A percentile compares a stretch with the other conserved stretches of the same genome.
These are phyloP conservation scores for Coprinopsis sp. DNA, from an alignment of 768 basidiomycete genomes.

Conservation along the genomic window DNA sequence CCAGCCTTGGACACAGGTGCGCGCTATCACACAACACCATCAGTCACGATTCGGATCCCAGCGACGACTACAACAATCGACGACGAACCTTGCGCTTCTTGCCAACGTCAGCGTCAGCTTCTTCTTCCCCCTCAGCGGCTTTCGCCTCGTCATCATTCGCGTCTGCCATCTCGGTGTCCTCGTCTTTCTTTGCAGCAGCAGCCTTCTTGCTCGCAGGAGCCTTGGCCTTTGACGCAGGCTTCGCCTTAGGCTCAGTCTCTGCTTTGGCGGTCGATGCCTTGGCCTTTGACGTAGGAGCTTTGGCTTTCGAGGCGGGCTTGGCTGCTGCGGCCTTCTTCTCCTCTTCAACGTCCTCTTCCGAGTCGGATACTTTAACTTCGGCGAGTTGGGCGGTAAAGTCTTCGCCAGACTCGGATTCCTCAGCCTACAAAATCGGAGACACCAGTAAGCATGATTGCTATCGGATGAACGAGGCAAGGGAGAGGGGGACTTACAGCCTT, in stretches of 20 bases:
- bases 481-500: slow-evolving; percentile 22
- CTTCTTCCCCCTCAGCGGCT: slow-evolving; percentile 40
- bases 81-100: slow-evolving; percentile 70
- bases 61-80: slow-evolving; percentile 5
- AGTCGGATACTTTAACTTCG: slow-evolving; percentile 24
- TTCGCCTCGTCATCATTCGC: slow-evolving; percentile 31
- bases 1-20: slow-evolving; percentile 34
- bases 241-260: slow-evolving; percentile 34
- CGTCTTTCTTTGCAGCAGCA: slow-evolving; percentile 20
- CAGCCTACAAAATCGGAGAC: slow-evolving; percentile 15
- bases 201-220: slow-evolving; percentile 22
- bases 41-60: not conserved
- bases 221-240: slow-evolving; percentile 43
- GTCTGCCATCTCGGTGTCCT: slow-evolving; percentile 39
- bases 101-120: slow-evolving; percentile 30
- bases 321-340: slow-evolving; percentile 33
- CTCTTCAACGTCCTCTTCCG: slow-evolving; percentile 32
- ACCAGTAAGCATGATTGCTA: not conserved
- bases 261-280: slow-evolving; percentile 34
- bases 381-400: slow-evolving; percentile 41
- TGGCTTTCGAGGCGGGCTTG: slow-evolving; percentile 12
- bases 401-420: slow-evolving; percentile 38
- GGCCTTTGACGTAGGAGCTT: slow-evolving; percentile 40
- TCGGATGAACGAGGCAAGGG: slow-evolving; percentile 5
- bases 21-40: no score